Conservation (phyloP, 805 yeast genomes). For the Candida piceae region DNA sequence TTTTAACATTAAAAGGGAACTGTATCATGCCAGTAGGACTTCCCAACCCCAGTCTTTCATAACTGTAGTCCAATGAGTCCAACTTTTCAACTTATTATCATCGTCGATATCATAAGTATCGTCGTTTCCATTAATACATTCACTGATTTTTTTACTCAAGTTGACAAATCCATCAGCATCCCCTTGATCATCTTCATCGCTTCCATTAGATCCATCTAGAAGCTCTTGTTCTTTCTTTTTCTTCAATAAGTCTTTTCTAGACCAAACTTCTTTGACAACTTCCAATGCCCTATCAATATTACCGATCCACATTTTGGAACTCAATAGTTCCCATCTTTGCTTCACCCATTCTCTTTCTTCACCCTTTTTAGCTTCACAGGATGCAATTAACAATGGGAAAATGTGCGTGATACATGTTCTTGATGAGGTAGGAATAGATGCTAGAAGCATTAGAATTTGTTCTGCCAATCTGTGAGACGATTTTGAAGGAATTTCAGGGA, state of each 20-base stretch:
- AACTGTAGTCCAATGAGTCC: slow-evolving; percentile 62
- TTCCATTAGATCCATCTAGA: slow-evolving; percentile 8
- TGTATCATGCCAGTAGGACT: slow-evolving; percentile 53
- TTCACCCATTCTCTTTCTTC: slow-evolving; percentile 62
- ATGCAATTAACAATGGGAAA: slow-evolving; percentile 58
- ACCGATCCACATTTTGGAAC: slow-evolving; percentile 57
- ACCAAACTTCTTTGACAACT: slow-evolving; percentile 70
- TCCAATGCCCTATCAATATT: slow-evolving; percentile 62
- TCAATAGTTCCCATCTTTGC: slow-evolving; percentile 50
- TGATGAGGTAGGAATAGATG: slow-evolving; percentile 57
- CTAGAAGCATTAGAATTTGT: slow-evolving; percentile 52
- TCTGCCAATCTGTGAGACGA: slow-evolving; percentile 54
- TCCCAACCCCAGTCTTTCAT: slow-evolving; percentile 81
- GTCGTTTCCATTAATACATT: slow-evolving; percentile 39
- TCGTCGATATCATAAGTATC: slow-evolving; percentile 28
- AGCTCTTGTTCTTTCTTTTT: slow-evolving; percentile 20
- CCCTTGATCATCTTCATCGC: slow-evolving; percentile 4
- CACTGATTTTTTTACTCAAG: slow-evolving; percentile 21
- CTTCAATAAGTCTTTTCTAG: slow-evolving; percentile 46
- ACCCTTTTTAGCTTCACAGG: slow-evolving; percentile 57
- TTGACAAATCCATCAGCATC: slow-evolving; percentile 21
- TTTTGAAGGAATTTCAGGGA: slow-evolving; percentile 59
- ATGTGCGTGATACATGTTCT: slow-evolving; percentile 55
- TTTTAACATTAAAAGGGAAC: no score
- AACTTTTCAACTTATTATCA: slow-evolving; percentile 38